Evolutionary conservation across 768 basidiomycete species (phyloP), one percentile per base, ranked within the genome.

Genomic region (Leccinum obscurum): DNA sequence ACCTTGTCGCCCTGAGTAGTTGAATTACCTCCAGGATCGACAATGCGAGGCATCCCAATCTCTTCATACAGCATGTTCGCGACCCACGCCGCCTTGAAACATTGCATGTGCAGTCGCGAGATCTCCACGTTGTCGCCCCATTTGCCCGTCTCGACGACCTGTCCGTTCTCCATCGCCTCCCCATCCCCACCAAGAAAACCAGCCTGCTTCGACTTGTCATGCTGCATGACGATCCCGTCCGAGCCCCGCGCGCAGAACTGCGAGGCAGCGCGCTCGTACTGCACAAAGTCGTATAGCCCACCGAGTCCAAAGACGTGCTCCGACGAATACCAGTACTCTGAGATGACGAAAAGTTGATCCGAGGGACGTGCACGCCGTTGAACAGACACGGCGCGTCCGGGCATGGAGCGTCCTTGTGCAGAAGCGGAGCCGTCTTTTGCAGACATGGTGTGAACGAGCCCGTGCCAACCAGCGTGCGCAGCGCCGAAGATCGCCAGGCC

Each of bases 11-110:
- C 28, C 28, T 28, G 28, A 28, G 28, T 84, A 2, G 91, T 86
- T 48, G 76, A 74, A 68, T 94, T 92, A 1, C 95, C 95, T 3
- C 86, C 92, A 1, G 84, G 80, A 72, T 98, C 96, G 55, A 92
- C 84, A 34, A 97, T 87, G 28, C 97, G 83, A 26, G 97, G 97
- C 71, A 99, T 85, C 9, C 95, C 95, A 53, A 99, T 88, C 30
- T 28, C 97, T 71, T 97, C 93, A 66, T 98, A 96, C 3, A 99
- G 75, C 39, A 99, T 89, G 74, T 98, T 98, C 55, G 90, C 88
- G 57, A 99, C 84, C 97, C 97, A 99, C 2, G 97, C 95, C 1
- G 96, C 94, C 75, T 99, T 99, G 87, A 99, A 99, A 72, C 97
- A 99, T 72, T 98, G 97, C 91, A 96, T 92, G 76, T 96, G 86